Conservation (phyloP, 176 grass and related monocot species). For the Musa schizocarpa region DNA sequence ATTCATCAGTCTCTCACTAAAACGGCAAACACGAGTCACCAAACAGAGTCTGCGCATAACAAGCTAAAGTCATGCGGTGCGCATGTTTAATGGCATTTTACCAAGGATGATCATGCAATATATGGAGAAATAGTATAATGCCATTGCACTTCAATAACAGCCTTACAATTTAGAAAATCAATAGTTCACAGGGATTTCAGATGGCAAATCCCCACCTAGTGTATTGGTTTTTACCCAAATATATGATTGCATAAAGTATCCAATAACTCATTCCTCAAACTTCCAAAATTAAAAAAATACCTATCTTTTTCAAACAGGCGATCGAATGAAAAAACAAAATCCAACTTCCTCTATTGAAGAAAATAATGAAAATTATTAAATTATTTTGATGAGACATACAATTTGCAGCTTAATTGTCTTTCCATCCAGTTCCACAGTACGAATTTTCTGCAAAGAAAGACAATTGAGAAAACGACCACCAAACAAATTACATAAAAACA, state of each 20-base stretch:
- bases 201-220: no score
- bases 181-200: no score
- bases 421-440: slow-evolving; percentile 64
- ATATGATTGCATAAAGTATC: background rate
- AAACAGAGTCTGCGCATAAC: background rate
- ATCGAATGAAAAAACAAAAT: background rate
- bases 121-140: no score
- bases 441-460: slow-evolving; percentile 61
- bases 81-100: no score
- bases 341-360: background rate
- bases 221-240: no score
- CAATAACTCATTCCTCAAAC: background rate
- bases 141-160: no score
- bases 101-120: no score
- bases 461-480: background rate
- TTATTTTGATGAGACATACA: slow-evolving; percentile 31
- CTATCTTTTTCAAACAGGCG: no score
- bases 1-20: background rate
- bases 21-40: background rate
- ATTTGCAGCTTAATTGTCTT: slow-evolving; percentile 88
- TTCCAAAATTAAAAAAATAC: background rate
- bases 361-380: background rate
- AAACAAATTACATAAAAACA: background rate
- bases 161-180: no score
- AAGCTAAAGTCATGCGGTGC: background rate